A percentile compares a stretch with the other conserved stretches of the same genome.
Evolutionary conservation across 371 early-diverging fungal species (phyloP).

Genomic region (Actinomortierella wolfii): DNA sequence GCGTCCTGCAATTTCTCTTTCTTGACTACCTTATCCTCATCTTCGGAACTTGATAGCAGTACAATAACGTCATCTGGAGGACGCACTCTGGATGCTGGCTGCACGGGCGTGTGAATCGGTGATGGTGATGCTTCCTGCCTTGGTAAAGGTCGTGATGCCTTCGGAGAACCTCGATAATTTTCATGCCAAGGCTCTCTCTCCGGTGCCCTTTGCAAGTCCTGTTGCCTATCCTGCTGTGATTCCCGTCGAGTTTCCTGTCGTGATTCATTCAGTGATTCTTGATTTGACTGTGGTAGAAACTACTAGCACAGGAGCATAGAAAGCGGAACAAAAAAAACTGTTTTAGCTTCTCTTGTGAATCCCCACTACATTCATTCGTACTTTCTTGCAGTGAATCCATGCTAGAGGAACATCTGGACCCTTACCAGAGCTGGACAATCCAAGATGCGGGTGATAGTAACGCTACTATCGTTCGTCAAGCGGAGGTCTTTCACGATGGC

Average conservation of each 20-base stretch:
- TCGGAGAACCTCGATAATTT: too few species aligned
- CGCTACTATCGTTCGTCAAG: constrained; percentile 17
- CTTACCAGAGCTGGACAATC: constrained; percentile 19
- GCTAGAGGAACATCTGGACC: not conserved
- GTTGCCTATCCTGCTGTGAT: too few species aligned
- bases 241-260: not conserved
- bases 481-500: constrained; percentile 32
- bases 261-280: not conserved
- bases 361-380: too few species aligned
- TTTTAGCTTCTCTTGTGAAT: too few species aligned
- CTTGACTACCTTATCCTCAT: not conserved
- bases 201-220: too few species aligned
- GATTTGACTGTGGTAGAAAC: not conserved
- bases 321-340: not conserved
- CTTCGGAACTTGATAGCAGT: constrained; percentile 7
- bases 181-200: too few species aligned
- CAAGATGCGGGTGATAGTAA: constrained; percentile 39
- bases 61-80: not conserved
- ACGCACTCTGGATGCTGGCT: not conserved
- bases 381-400: too few species aligned
- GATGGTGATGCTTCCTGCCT: not conserved
- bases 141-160: not conserved
- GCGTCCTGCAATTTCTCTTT: not conserved
- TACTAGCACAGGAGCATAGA: not conserved
- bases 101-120: not conserved